Conservation (phyloP, 768 basidiomycete species). For the Tulasnella sp. region DNA sequence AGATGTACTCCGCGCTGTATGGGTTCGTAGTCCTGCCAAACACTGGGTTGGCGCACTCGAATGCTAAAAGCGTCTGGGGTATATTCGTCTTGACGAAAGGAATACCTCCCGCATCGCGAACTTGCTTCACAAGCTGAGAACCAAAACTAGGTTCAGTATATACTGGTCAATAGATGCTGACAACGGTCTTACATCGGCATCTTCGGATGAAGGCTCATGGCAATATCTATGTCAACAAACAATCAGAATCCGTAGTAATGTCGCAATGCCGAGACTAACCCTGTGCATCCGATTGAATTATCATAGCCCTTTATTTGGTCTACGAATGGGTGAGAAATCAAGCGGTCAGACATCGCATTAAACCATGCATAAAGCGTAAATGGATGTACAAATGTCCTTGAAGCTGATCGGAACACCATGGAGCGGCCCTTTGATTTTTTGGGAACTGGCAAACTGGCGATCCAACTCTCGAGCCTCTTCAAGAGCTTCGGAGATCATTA, state of each 20-base stretch:
- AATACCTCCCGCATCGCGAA: conserved; percentile 26
- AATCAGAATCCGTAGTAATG: background rate
- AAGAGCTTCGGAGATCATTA: conserved; percentile 59
- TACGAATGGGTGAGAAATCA: conserved; percentile 23
- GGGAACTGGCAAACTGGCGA: conserved; percentile 46
- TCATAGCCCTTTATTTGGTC: conserved; percentile 58
- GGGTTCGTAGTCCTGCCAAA: conserved; percentile 72
- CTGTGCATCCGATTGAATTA: conserved; percentile 55
- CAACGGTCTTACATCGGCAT: conserved; percentile 47
- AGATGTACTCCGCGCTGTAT: conserved; percentile 37
- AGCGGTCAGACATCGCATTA: too few species aligned
- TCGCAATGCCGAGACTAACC: conserved; percentile 28
- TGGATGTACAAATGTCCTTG: conserved; percentile 56
- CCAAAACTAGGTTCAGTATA: background rate
- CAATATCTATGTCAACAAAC: conserved; percentile 31
- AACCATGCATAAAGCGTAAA: conserved; percentile 10
- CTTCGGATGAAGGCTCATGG: conserved; percentile 44
- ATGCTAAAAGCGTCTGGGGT: conserved; percentile 48
- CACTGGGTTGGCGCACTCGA: conserved; percentile 70
- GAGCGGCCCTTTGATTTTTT: conserved; percentile 51
- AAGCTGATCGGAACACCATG: conserved; percentile 75
- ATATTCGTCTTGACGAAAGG: conserved; percentile 33
- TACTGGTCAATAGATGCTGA: background rate
- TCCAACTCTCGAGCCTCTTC: conserved; percentile 56
- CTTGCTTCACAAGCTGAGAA: conserved; percentile 23